Conservation (phyloP, 345 rosid species). For the Noccaea caerulescens region DNA sequence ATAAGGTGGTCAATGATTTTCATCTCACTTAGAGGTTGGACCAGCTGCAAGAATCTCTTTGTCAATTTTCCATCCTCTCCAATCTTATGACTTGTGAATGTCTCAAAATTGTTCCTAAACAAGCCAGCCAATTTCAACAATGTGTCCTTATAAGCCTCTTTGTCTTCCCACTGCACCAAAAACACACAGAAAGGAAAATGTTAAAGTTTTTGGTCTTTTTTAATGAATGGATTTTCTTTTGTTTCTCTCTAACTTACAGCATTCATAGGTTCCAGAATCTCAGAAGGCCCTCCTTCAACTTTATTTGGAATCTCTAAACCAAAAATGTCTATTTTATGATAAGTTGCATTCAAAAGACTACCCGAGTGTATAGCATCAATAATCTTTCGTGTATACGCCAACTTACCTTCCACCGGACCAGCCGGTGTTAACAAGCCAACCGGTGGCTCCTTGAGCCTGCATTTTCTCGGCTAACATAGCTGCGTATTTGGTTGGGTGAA, state of each 20-base stretch:
- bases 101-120: constrained; percentile 78
- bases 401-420: constrained; percentile 99
- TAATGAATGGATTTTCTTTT: not conserved
- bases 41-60: constrained; percentile 88
- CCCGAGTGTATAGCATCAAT: constrained; percentile 93
- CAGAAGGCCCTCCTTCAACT: no score
- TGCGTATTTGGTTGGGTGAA: constrained; percentile 97
- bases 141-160: constrained; percentile 68
- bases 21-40: constrained; percentile 50
- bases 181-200: constrained; percentile 7
- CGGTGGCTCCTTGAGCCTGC: constrained; percentile 94
- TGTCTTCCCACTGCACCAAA: constrained; percentile 71
- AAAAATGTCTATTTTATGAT: constrained; percentile 51
- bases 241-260: constrained; percentile 54
- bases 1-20: constrained; percentile 1
- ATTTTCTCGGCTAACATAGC: constrained; percentile 97
- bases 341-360: constrained; percentile 66
- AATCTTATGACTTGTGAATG: constrained; percentile 76
- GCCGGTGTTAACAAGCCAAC: constrained; percentile 98
- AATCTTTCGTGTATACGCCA: constrained; percentile 83
- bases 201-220: not conserved
- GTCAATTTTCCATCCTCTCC: constrained; percentile 77
- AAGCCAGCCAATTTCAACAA: constrained; percentile 83
- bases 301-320: constrained; percentile 57
- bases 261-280: constrained; percentile 77